Conservation (phyloP, 306 rosid genomes). For the Quercus glauca region DNA sequence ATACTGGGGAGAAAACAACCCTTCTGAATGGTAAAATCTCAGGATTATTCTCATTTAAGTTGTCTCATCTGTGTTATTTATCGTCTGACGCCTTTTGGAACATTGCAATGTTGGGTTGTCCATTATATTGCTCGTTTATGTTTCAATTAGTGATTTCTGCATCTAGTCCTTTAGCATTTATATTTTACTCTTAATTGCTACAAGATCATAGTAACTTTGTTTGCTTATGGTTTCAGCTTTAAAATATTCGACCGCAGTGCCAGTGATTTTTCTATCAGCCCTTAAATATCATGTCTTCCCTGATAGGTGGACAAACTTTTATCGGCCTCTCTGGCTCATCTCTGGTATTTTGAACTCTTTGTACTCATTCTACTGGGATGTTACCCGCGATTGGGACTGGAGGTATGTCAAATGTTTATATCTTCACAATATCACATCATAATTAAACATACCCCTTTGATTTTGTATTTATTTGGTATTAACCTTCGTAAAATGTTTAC, state of each 20-base stretch:
- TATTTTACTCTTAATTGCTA: background rate
- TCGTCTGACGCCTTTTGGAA: background rate
- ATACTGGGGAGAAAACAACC: conserved; percentile 72
- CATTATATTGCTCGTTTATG: background rate
- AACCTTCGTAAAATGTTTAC: no score
- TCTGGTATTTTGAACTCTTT: conserved; percentile 82
- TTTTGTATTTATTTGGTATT: background rate
- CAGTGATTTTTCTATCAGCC: conserved; percentile 91
- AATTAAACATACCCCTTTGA: conserved; percentile 3
- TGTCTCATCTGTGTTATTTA: conserved; percentile 1
- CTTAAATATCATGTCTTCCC: conserved; percentile 90
- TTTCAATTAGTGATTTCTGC: background rate
- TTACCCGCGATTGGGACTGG: conserved; percentile 96
- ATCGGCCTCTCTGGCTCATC: conserved; percentile 97
- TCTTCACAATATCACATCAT: conserved; percentile 1
- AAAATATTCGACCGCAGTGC: conserved; percentile 93
- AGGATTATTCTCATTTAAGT: conserved; percentile 1
- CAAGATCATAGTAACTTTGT: conserved; percentile 25
- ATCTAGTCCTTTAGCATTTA: no score
- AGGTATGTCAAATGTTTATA: conserved; percentile 51
- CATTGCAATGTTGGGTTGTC: conserved; percentile 4
- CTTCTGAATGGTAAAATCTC: conserved; percentile 80
- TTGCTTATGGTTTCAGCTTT: conserved; percentile 73
- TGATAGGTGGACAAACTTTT: conserved; percentile 76
- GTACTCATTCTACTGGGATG: conserved; percentile 99